Evolutionary conservation across 768 basidiomycete species (phyloP).

Genomic region (Hydnomerulius pinastri): DNA sequence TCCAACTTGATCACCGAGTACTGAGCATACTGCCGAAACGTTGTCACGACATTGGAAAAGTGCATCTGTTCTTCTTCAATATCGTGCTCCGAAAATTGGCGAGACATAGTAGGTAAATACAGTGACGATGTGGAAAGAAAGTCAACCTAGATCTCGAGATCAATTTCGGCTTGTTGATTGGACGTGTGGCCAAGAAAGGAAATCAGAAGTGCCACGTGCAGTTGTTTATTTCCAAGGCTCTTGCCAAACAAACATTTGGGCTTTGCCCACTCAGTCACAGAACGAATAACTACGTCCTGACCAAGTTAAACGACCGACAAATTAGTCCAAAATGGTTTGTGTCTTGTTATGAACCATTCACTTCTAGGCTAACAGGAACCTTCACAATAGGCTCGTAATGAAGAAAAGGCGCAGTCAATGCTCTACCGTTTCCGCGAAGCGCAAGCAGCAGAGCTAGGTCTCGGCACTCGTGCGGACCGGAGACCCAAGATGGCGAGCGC

Average conservation of each 20-base stretch:
- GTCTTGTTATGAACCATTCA: background rate
- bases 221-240: constrained; percentile 28
- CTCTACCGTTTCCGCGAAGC: constrained; percentile 95
- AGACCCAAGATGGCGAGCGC: constrained; percentile 90
- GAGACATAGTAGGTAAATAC: constrained; percentile 23
- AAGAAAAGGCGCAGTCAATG: constrained; percentile 97
- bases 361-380: background rate
- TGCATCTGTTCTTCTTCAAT: constrained; percentile 64
- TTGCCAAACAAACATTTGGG: constrained; percentile 23
- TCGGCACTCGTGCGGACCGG: constrained; percentile 82
- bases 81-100: constrained; percentile 31
- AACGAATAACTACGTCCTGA: background rate
- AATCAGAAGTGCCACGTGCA: constrained; percentile 10
- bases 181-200: background rate
- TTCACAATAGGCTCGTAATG: constrained; percentile 81
- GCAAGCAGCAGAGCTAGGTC: constrained; percentile 92
- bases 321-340: constrained; percentile 17
- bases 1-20: constrained; percentile 50
- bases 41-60: constrained; percentile 72
- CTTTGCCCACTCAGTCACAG: background rate
- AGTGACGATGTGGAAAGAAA: background rate
- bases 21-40: constrained; percentile 74
- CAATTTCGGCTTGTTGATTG: background rate
- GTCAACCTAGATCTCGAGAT: no score
- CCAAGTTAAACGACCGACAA: background rate